Percentiles rank a stretch among this genome's conserved stretches.
Evolutionary conservation across 1,284 basidiomycete species (phyloP).

Genomic region (Fomes fomentarius): DNA sequence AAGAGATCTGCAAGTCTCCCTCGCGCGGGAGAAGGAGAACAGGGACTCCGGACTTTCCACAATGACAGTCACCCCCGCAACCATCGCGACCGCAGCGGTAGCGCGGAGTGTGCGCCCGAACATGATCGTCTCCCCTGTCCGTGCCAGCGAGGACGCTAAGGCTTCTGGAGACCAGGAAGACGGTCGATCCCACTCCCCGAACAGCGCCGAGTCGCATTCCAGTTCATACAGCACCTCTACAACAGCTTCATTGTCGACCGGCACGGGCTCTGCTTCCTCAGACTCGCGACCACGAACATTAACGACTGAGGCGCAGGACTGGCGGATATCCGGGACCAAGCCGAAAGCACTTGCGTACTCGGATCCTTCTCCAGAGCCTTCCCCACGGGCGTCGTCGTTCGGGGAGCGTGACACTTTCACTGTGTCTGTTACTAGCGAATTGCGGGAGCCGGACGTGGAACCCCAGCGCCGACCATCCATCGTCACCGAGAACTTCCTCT

Average conservation of each 20-base stretch:
- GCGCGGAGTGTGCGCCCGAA: conserved; percentile 34
- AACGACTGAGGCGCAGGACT: conserved; percentile 24
- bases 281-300: conserved; percentile 28
- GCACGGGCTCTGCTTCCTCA: conserved; percentile 26
- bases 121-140: conserved; percentile 29
- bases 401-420: conserved; percentile 23
- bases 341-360: conserved; percentile 24
- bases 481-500: conserved; percentile 28
- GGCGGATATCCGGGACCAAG: conserved; percentile 19
- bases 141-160: conserved; percentile 10
- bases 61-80: conserved; percentile 37
- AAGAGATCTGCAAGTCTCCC: conserved; percentile 23
- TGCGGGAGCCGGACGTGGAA: conserved; percentile 15
- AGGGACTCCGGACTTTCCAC: conserved; percentile 37
- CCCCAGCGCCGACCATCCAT: conserved; percentile 28
- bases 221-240: conserved; percentile 31
- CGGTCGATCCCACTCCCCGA: conserved; percentile 29
- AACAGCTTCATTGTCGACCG: conserved; percentile 20
- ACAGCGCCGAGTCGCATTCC: conserved; percentile 33
- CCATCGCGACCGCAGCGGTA: conserved; percentile 34
- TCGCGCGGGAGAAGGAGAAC: conserved; percentile 35
- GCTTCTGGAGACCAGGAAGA: conserved; percentile 17
- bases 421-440: conserved; percentile 20
- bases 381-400: conserved; percentile 29
- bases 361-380: conserved; percentile 32